Percentiles rank a stretch among this genome's conserved stretches.
These are phyloP conservation scores for Papiliotrema fonsecae DNA, from an alignment of 1,284 basidiomycete genomes.

Conservation along the genomic window DNA sequence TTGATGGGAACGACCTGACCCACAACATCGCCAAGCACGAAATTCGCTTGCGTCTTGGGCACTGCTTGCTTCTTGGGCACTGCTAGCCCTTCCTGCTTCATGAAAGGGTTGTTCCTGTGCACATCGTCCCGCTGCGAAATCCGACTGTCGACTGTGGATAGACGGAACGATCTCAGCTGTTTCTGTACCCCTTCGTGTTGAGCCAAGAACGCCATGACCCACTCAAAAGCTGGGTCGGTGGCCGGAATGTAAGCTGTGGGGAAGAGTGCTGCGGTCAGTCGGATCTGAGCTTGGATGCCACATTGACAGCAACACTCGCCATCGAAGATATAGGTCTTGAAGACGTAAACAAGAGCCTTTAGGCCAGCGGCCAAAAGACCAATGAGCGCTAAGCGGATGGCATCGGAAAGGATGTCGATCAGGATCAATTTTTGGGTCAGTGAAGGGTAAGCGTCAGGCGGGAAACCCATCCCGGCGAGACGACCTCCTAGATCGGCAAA, in stretches of 20 bases:
- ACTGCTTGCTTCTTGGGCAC: neutral
- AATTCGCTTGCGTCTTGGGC: slow-evolving; percentile 9
- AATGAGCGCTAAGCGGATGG: neutral
- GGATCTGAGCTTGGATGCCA: too few species aligned
- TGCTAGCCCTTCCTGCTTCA: neutral
- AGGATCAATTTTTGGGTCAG: neutral
- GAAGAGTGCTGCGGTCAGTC: slow-evolving; percentile 11
- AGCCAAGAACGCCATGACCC: slow-evolving; percentile 25
- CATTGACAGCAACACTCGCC: neutral
- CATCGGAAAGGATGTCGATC: neutral
- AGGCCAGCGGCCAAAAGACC: neutral
- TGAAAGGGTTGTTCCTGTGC: slow-evolving; percentile 2
- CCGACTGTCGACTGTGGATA: slow-evolving; percentile 15
- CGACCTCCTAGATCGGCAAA: neutral
- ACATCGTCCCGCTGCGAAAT: neutral
- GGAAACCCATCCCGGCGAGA: neutral
- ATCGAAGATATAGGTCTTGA: neutral
- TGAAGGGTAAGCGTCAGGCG: neutral
- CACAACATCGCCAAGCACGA: slow-evolving; percentile 14
- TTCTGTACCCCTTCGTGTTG: slow-evolving; percentile 20
- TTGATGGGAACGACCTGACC: slow-evolving; percentile 22
- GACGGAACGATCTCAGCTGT: slow-evolving; percentile 22
- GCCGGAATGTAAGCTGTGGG: slow-evolving; percentile 20
- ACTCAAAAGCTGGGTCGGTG: slow-evolving; percentile 21
- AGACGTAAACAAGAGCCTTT: neutral